A percentile compares a stretch with the other conserved stretches of the same genome.
These are phyloP conservation scores for Ophiostoma tasmaniense DNA, from an alignment of 2,329 filamentous ascomycete species.

Conservation along the genomic window DNA sequence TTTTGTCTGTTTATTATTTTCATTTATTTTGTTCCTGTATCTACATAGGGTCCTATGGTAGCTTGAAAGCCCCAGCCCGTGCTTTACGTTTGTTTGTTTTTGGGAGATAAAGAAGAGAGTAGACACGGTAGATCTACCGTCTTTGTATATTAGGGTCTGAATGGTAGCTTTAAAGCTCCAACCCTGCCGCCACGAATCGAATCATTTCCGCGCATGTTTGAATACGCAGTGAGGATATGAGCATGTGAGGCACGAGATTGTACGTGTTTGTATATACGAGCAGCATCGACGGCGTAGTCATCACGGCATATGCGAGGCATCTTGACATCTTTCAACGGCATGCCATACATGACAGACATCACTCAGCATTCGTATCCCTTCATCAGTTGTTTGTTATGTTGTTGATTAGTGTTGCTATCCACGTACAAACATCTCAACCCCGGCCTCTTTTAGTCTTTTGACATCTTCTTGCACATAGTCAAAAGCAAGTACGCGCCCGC, in stretches of 20 bases:
- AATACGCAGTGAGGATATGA: too few species aligned
- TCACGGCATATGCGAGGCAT: not conserved
- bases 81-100: constrained; percentile 18
- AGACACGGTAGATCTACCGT: not conserved
- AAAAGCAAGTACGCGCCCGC: not conserved
- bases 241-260: too few species aligned
- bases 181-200: constrained; percentile 27
- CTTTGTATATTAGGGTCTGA: constrained; percentile 31
- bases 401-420: not conserved
- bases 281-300: too few species aligned
- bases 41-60: constrained; percentile 44
- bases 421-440: not conserved
- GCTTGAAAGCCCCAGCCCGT: constrained; percentile 57
- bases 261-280: not conserved
- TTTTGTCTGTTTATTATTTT: not conserved
- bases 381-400: not conserved
- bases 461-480: not conserved
- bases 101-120: constrained; percentile 19
- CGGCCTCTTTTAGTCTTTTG: not conserved
- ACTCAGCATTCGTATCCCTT: not conserved
- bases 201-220: not conserved
- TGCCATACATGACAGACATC: too few species aligned
- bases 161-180: constrained; percentile 44
- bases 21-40: not conserved
- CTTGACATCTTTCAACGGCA: too few species aligned